Evolutionary conservation across 2,329 filamentous ascomycete species (phyloP), one percentile per base, ranked within the genome.

Genomic region (Harringtonia lauricola): DNA sequence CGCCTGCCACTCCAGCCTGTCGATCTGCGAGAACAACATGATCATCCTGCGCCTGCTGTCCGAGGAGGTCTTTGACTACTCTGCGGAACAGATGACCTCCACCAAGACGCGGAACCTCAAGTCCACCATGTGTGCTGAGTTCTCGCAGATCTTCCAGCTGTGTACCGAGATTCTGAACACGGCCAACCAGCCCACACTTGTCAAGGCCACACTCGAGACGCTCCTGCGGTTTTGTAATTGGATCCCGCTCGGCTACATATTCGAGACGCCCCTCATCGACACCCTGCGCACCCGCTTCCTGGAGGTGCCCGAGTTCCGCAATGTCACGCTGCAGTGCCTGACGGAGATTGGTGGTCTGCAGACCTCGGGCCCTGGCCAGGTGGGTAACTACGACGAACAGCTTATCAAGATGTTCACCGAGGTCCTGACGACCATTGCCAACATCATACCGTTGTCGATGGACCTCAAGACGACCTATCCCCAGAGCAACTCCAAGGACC

Each of bases 1-100:
- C 19, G 90, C 92, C 44, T 96, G 89, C 66, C 89, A 94, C 62
- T 90, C 86, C 54, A 95, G 85, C 64, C 72, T 98, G 43, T 92
- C 90, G 31, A 94, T 98, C 56, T 98, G 94, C 76, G 92, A 98
- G 69, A 98, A 98, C 71, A 98, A 98, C 72, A 98, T 98, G 92
- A 88, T 86, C 51, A 96, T 98, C 55, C 76, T 98, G 54, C 83
- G 92, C 47, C 70, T 98, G 55, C 76, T 98, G 37, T 98, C 92
- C 8, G 92, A 98, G 64, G 92, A 98, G 64, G 90, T 98, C 31
- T 98, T 98, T 59, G 92, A 98, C 68, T 98, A 94, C 65, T 98
- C 92, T 2, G 87, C 90, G 51, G 92, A 98, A 59, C 87, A 95
- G 63, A 95, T 98, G 90, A 98, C 92, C n/a, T 95, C 90, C 31